Evolutionary conservation across 805 yeast species (phyloP).

Genomic region (Scheffersomyces coipomensis): DNA sequence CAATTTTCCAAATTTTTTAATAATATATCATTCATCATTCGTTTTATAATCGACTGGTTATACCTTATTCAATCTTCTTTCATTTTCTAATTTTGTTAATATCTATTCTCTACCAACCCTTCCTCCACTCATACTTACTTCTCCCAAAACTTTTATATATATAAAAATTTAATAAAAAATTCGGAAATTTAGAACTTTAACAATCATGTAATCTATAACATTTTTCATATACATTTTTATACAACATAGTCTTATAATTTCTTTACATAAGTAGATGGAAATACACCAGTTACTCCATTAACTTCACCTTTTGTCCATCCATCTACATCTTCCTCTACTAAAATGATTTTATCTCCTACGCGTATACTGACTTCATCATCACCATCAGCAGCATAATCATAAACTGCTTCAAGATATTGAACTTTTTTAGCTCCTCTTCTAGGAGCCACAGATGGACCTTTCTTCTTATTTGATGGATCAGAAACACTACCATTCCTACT

Average conservation of each 20-base stretch:
- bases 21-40: no score
- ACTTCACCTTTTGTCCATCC: slow-evolving; percentile 97
- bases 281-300: slow-evolving; percentile 27
- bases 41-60: no score
- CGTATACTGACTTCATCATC: slow-evolving; percentile 72
- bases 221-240: no score
- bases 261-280: slow-evolving; percentile 73
- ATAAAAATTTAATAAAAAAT: slow-evolving; percentile 1
- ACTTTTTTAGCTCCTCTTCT: slow-evolving; percentile 67
- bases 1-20: no score
- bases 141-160: background rate
- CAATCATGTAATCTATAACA: background rate
- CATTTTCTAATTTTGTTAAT: no score
- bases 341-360: slow-evolving; percentile 71
- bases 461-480: no score
- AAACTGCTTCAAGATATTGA: slow-evolving; percentile 64
- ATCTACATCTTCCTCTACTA: slow-evolving; percentile 55
- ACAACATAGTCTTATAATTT: slow-evolving; percentile 23
- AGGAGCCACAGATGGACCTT: slow-evolving; percentile 82
- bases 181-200: background rate
- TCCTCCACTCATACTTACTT: background rate
- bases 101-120: no score
- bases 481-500: slow-evolving; percentile 6
- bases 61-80: no score
- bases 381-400: slow-evolving; percentile 75